A percentile compares a stretch with the other conserved stretches of the same genome.
Conservation (phyloP, 2,329 filamentous ascomycete species). For the Xylaria sp. region DNA sequence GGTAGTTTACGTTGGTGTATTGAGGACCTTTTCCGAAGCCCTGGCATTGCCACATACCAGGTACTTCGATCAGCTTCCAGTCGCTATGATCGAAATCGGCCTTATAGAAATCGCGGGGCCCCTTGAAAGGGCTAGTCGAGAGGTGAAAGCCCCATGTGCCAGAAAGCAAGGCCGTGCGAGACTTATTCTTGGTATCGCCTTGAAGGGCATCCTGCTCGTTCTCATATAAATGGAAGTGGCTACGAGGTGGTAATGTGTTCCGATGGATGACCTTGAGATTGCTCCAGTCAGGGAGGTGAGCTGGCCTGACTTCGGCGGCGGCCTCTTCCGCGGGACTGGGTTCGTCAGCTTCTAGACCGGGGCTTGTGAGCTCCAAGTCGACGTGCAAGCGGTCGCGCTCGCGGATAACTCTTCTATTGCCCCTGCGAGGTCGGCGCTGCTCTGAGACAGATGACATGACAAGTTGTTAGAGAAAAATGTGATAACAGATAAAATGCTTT, state of each 20-base stretch:
- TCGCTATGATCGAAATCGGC: slow-evolving; percentile 51
- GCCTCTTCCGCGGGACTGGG: neutral
- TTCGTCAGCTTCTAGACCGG: neutral
- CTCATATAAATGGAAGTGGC: slow-evolving; percentile 64
- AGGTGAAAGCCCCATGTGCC: slow-evolving; percentile 66
- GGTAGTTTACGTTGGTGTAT: slow-evolving; percentile 72
- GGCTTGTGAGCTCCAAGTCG: slow-evolving; percentile 36
- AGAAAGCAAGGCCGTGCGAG: slow-evolving; percentile 59
- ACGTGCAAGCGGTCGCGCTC: slow-evolving; percentile 41
- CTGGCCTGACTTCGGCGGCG: slow-evolving; percentile 45
- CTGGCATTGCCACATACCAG: slow-evolving; percentile 74
- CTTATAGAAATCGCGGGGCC: slow-evolving; percentile 56
- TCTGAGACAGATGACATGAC: slow-evolving; percentile 20
- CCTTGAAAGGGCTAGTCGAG: slow-evolving; percentile 58
- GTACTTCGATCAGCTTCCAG: slow-evolving; percentile 66
- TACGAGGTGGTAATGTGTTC: slow-evolving; percentile 67
- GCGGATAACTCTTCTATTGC: slow-evolving; percentile 35
- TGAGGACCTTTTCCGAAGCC: slow-evolving; percentile 70
- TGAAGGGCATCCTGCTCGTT: slow-evolving; percentile 61
- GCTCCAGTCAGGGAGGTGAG: slow-evolving; percentile 66
- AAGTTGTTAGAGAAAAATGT: neutral
- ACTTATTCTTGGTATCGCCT: slow-evolving; percentile 51
- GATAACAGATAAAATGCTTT: neutral
- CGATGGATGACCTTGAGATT: slow-evolving; percentile 69
- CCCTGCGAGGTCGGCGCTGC: neutral